phyloP scores from a whole-genome alignment of 164 flowering plant genomes.

The Buxus sempervirens region DNA sequence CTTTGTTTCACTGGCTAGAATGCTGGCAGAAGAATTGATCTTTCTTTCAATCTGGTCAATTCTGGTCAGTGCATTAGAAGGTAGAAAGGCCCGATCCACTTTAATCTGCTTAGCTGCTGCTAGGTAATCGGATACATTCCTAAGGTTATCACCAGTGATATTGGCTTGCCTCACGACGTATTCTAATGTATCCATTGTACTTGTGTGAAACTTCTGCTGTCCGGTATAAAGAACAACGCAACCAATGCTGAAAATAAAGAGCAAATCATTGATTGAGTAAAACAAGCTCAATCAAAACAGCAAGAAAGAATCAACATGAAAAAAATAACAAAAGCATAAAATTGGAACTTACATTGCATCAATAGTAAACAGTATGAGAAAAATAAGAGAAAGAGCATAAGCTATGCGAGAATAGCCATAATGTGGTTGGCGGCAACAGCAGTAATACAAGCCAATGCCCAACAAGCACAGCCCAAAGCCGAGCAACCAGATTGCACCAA shows the following conservation, averaged over 20 bases:
- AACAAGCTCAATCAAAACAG: slow-evolving; percentile 15
- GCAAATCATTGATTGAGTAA: not conserved
- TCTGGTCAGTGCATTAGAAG: slow-evolving; percentile 41
- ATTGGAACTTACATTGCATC: slow-evolving; percentile 58
- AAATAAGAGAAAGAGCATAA: slow-evolving; percentile 69
- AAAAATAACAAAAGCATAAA: not conserved
- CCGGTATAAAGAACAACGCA: slow-evolving; percentile 72
- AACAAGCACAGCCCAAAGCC: slow-evolving; percentile 57
- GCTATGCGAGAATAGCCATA: slow-evolving; percentile 75
- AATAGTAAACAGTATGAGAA: slow-evolving; percentile 69
- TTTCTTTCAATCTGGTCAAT: slow-evolving; percentile 51
- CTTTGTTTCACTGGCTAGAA: slow-evolving; percentile 36
- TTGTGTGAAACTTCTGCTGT: slow-evolving; percentile 67
- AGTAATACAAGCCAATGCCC: slow-evolving; percentile 48
- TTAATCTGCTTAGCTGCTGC: slow-evolving; percentile 60
- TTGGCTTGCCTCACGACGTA: slow-evolving; percentile 71
- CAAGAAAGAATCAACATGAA: not conserved
- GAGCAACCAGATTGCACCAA: slow-evolving; percentile 67
- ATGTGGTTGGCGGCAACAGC: slow-evolving; percentile 55
- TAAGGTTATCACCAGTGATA: slow-evolving; percentile 53
- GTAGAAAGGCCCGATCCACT: slow-evolving; percentile 44
- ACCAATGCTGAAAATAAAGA: slow-evolving; percentile 50
- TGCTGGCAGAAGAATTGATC: slow-evolving; percentile 55
- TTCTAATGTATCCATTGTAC: slow-evolving; percentile 47
- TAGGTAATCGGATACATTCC: slow-evolving; percentile 63